Evolutionary conservation across 2,329 filamentous ascomycete genomes (phyloP).

Genomic region (Alternaria solani): DNA sequence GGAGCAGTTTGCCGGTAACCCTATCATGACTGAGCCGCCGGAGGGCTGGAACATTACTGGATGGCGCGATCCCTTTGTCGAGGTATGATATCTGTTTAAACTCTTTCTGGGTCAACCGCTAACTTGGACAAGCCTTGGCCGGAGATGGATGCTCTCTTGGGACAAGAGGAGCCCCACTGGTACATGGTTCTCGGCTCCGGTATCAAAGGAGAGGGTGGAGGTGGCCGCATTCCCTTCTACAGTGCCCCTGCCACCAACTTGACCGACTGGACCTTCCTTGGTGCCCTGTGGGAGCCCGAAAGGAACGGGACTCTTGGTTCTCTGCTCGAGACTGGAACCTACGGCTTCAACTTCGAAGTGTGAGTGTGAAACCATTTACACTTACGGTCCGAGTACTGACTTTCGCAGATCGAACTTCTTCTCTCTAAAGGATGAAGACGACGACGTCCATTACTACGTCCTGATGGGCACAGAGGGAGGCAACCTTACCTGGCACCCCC

Average conservation of each 20-base stretch:
- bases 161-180: slow-evolving; percentile 54
- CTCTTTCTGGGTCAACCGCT: background rate
- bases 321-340: slow-evolving; percentile 55
- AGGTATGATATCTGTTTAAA: slow-evolving; percentile 9
- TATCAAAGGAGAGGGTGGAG: slow-evolving; percentile 57
- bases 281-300: slow-evolving; percentile 56
- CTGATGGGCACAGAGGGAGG: slow-evolving; percentile 56
- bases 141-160: slow-evolving; percentile 54
- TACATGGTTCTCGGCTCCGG: slow-evolving; percentile 58
- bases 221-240: slow-evolving; percentile 58
- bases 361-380: slow-evolving; percentile 20
- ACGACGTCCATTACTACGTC: slow-evolving; percentile 55
- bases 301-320: slow-evolving; percentile 54
- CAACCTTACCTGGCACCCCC: slow-evolving; percentile 53
- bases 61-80: slow-evolving; percentile 44
- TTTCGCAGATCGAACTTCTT: slow-evolving; percentile 54
- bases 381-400: slow-evolving; percentile 7
- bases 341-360: slow-evolving; percentile 60
- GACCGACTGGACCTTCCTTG: slow-evolving; percentile 58
- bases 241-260: slow-evolving; percentile 55
- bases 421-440: slow-evolving; percentile 54
- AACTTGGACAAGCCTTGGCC: slow-evolving; percentile 51
- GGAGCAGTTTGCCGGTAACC: slow-evolving; percentile 57
- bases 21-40: slow-evolving; percentile 54
- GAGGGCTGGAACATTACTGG: slow-evolving; percentile 57